Percentiles rank a stretch among this genome's conserved stretches.
These are phyloP conservation scores for Mucor mucedo DNA, from an alignment of 371 early-diverging fungal genomes.

Conservation along the genomic window DNA sequence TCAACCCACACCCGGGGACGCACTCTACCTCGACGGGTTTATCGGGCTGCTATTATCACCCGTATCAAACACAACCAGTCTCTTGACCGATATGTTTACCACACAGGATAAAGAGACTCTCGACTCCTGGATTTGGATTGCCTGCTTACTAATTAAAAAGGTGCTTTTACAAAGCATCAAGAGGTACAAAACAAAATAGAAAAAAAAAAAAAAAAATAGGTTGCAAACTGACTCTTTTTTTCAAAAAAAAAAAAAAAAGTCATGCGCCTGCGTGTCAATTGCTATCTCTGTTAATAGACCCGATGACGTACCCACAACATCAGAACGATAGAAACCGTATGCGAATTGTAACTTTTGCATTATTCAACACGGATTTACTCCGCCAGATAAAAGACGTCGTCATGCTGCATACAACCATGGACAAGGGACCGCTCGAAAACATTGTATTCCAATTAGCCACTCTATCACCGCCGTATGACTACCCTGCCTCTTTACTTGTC, in stretches of 20 bases:
- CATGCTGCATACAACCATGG: neutral
- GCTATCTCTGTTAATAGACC: neutral
- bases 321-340: neutral
- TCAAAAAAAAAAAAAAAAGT: too few relatives aligned
- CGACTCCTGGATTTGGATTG: constrained; percentile 33
- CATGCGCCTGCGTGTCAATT: constrained; percentile 1
- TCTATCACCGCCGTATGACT: constrained; percentile 21
- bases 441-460: constrained; percentile 11
- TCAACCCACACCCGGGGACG: constrained; percentile 10
- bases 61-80: neutral
- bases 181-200: neutral
- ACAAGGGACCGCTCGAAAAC: neutral
- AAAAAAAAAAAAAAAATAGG: too few relatives aligned
- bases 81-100: constrained; percentile 8
- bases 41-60: neutral
- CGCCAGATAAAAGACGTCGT: constrained; percentile 1
- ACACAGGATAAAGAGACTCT: constrained; percentile 1
- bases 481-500: constrained; percentile 11
- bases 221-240: too few relatives aligned
- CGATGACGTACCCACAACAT: constrained; percentile 3
- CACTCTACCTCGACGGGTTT: constrained; percentile 1
- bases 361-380: constrained; percentile 10
- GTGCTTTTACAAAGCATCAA: constrained; percentile 22
- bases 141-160: constrained; percentile 28
- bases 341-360: constrained; percentile 22